Base-by-base conservation (phyloP, 75 land plant species). In the Larix kaempferi region DNA sequence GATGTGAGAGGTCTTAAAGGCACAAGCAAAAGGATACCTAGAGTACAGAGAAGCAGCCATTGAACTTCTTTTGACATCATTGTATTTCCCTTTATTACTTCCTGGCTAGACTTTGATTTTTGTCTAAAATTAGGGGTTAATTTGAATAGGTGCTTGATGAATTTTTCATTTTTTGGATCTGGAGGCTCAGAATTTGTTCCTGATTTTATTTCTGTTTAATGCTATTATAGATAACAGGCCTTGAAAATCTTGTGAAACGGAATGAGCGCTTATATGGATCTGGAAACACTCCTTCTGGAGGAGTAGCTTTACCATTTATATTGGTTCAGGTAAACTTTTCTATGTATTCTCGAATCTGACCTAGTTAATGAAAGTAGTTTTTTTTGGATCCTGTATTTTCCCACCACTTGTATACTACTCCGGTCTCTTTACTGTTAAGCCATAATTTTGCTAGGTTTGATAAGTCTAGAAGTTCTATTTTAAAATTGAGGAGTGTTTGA, bases 301-400 rank as follows among this genome's bases (percentile, higher is more conserved):
- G 93, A 17, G 95, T 96, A 71, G 90, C 91, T 37, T 84, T 96
- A 39, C 99, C 99, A 61, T 96, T 96, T 79, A 94, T 96, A 65
- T 80, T 96, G 74, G 98, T 96, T 78, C 99, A 96, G 95, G 99
- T 92, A 73, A 69, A 19, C 41, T 69, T 39, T 33, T 41, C 4
- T 7, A 21, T 17, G 21, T 21, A 33, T 65, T 6, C n/a, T n/a
- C n/a, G n/a, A n/a, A n/a, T n/a, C 41, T 69, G 49, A 41, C n/a
- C 73, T 69, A 41, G 25, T 39, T 10, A 39, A 3, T 69, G 52
- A 39, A 13, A 41, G 19, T 35, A 39, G 49, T 11, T 39, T 69
- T 69, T 69, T 7, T 41, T 35, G 3, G 73, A n/a, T 62, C 25
- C 29, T 12, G 25, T 62, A 62, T 7, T 62, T 25, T 23, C 27